Base-by-base conservation (phyloP, 2,329 filamentous ascomycete genomes). In the Penicillium olsonii region DNA sequence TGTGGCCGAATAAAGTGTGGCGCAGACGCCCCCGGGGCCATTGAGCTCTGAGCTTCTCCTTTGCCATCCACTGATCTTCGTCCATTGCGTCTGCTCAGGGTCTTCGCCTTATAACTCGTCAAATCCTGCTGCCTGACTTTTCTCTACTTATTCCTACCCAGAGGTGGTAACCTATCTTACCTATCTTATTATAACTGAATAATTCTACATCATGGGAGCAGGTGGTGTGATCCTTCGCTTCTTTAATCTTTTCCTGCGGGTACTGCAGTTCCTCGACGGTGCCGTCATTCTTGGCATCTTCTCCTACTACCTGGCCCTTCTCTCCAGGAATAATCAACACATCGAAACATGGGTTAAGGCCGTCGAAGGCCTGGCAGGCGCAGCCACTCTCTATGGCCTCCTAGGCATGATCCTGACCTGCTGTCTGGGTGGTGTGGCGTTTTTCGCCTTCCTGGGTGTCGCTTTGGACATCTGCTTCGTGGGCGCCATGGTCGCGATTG, bases 221-320 rank as follows among this genome's bases (percentile, higher is more conserved):
- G 71, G 75, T 37, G 83, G 84, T 56, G 69, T 85, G 54, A 77
- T 83, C 61, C 82, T 95, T 61, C 90, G 89, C 63, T 72, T 81
- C 45, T 72, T 81, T 39, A 87, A 90, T 64, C 87, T 87, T 68
- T 78, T 86, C 68, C 75, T 95, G 63, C 88, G 92, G 59, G 73
- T 80, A 57, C 73, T 96, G 48, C 83, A 90, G 63, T 87, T 95
- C 70, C 78, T 82, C 66, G 88, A 84, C 68, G 79, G 87, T 8
- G 84, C 80, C 51, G 79, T 95, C 58, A 81, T 92, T 53, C 81
- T 96, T 54, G 87, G 82, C 59, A 82, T 94, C 64, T 92, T 87
- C 78, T 86, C 85, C 42, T 96, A 95, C 78, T 95, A 91, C 78
- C 83, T 96, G 42, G 84, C 87, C 8, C 81, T 87, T 8, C 81